A percentile compares a stretch with the other conserved stretches of the same genome.
These are phyloP conservation scores for Penicillium manginii DNA, from an alignment of 495 filamentous ascomycete genomes.

Conservation along the genomic window DNA sequence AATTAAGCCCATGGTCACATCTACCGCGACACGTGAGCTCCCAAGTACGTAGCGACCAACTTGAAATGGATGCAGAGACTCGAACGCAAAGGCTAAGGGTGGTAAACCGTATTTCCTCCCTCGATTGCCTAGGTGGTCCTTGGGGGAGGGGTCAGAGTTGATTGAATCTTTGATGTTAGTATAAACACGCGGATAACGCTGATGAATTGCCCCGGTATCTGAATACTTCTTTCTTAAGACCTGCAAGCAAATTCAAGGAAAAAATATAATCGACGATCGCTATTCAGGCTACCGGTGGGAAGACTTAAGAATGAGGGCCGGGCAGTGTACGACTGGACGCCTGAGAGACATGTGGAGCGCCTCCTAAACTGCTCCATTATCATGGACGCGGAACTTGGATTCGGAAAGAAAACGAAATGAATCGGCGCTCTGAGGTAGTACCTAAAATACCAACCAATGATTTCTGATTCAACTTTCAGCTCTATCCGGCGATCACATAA, in stretches of 20 bases:
- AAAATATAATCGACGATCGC: too few relatives aligned
- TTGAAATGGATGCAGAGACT: too few relatives aligned
- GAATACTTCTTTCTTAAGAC: neutral
- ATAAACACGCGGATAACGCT: too few relatives aligned
- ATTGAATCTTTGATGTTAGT: too few relatives aligned
- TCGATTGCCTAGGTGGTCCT: too few relatives aligned
- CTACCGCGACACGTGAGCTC: too few relatives aligned
- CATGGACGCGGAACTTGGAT: neutral
- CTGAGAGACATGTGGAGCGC: neutral
- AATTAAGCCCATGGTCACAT: too few relatives aligned
- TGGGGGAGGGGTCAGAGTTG: too few relatives aligned
- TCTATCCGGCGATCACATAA: neutral
- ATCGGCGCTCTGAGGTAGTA: neutral
- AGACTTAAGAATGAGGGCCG: neutral
- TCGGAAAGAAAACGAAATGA: neutral
- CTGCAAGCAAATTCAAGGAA: too few relatives aligned
- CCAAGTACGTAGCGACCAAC: too few relatives aligned
- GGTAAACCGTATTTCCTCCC: too few relatives aligned
- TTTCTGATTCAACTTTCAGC: neutral
- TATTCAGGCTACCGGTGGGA: neutral
- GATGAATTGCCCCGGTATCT: neutral
- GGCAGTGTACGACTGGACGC: neutral
- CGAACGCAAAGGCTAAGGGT: too few relatives aligned
- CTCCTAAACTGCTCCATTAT: neutral
- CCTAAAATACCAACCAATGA: neutral